Conservation (phyloP, 331 rosid species). For the Rosa hybrid region DNA sequence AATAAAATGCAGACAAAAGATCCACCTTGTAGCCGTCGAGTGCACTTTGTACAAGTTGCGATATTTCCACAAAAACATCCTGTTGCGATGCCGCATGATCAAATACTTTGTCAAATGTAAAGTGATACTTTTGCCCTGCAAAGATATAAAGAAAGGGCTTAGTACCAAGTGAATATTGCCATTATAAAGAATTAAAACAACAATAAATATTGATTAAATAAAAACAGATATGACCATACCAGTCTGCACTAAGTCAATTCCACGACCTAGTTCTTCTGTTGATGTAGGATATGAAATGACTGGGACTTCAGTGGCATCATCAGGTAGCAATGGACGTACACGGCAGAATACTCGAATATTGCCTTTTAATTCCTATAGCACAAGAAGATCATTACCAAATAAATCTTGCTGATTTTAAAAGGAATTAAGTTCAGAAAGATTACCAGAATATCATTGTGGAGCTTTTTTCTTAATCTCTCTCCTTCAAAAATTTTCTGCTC, state of each 20-base stretch:
- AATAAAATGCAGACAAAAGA: neutral
- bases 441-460: constrained; percentile 91
- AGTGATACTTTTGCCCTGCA: constrained; percentile 78
- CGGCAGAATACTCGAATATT: constrained; percentile 96
- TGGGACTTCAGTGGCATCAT: constrained; percentile 54
- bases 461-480: constrained; percentile 65
- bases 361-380: constrained; percentile 81
- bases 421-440: neutral
- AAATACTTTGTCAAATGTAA: constrained; percentile 94
- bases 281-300: constrained; percentile 79
- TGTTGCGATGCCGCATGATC: constrained; percentile 78
- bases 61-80: constrained; percentile 83
- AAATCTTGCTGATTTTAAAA: neutral
- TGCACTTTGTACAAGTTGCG: constrained; percentile 99
- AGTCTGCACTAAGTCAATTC: constrained; percentile 72
- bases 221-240: constrained; percentile 45
- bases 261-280: constrained; percentile 77
- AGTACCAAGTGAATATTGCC: neutral
- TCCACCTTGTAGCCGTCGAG: constrained; percentile 97
- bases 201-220: neutral
- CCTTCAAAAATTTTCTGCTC: constrained; percentile 74
- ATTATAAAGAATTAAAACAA: neutral
- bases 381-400: constrained; percentile 9
- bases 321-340: constrained; percentile 85
- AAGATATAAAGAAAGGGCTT: neutral